Conservation (phyloP, 257 asterid genomes). For the Plectranthus barbatus region DNA sequence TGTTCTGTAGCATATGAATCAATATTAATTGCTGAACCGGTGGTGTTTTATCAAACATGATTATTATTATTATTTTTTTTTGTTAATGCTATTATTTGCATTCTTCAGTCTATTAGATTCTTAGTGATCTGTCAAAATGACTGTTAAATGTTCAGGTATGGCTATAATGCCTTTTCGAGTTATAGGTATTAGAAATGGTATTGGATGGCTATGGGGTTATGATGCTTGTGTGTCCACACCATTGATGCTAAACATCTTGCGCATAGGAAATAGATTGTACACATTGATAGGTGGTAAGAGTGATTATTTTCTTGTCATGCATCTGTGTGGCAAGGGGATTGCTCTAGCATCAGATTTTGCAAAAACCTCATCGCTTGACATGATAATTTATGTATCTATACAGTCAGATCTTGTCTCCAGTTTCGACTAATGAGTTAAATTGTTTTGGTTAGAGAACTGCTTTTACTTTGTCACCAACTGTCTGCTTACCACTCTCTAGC, state of each 20-base stretch:
- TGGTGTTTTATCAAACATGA: not conserved
- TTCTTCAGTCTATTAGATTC: not conserved
- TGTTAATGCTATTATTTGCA: not conserved
- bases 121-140: not conserved
- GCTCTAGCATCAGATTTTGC: not conserved
- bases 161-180: not conserved
- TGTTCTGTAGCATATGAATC: slow-evolving; percentile 7
- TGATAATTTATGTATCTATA: not conserved
- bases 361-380: not conserved
- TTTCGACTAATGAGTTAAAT: not conserved
- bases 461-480: not conserved
- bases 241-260: not conserved
- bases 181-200: not conserved
- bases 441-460: not conserved
- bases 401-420: no score
- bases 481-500: not conserved
- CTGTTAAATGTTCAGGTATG: not conserved
- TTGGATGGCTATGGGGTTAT: not conserved
- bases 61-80: not conserved
- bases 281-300: not conserved
- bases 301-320: not conserved
- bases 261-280: not conserved
- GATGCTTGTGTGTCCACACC: not conserved
- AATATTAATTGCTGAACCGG: not conserved
- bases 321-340: not conserved